Base-by-base conservation (phyloP, 805 yeast species). In the Kluyveromyces lactis region DNA sequence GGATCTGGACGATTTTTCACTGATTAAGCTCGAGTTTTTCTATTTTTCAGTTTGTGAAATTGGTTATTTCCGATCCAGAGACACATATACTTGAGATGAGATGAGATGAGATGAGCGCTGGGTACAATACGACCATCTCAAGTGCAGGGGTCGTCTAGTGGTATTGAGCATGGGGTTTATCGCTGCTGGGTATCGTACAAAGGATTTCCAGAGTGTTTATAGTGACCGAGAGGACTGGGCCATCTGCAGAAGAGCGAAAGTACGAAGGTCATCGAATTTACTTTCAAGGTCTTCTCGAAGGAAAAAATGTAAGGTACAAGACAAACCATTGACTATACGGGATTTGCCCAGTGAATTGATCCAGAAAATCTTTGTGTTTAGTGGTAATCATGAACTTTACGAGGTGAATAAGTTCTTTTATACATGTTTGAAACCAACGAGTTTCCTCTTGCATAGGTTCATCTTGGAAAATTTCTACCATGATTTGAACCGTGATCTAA, bases 271-370 rank as follows among this genome's bases (percentile, higher is more conserved):
- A 9, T 9, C 24, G 24, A 9, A 21, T 21, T 21, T 9, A 6
- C 8, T 6, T 21, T 6, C 24, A 21, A 21, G 9, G 24, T 6
- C 6, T 21, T 9, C 9, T 21, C 24, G 24, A n/a, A n/a, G n/a
- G 24, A 21, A 21, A 21, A 21, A 52, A 45, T 43, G 40, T 43
- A 10, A 2, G 30, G 16, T 6, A 7, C n/a, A 6, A 5, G n/a
- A 7, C 30, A 27, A 15, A 15, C 7, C 13, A 27, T 6, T 27
- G n/a, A 7, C 19, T 4, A 31, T 46, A 17, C 33, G 43, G 18
- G 48, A 45, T 16, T 32, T 50, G 35, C 51, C 52, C 10, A 28
- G 38, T 8, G 55, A 50, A 34, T 27, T 50, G 10, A 33, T 50
- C 9, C 51, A 50, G 30, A 42, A 44, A 7, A 50, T 50, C 18